phyloP scores from a whole-genome alignment of 345 rosid genomes.

The Citrus maxima region DNA sequence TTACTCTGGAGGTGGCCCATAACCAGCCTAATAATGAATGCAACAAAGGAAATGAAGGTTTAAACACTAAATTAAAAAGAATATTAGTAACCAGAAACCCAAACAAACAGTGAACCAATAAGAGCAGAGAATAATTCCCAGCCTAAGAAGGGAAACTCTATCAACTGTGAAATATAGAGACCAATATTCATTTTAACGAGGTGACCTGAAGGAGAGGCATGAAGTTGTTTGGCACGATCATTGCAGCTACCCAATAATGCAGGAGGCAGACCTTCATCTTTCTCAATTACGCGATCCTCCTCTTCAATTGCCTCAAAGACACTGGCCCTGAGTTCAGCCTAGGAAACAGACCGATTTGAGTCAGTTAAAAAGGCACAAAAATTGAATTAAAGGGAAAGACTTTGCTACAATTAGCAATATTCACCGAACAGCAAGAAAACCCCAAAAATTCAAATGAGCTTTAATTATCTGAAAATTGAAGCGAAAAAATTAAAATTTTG shows the following conservation, averaged over 20 bases:
- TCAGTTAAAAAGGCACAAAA: neutral
- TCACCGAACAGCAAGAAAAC: neutral
- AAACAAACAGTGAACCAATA: neutral
- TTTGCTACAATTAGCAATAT: neutral
- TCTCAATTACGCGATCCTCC: conserved; percentile 80
- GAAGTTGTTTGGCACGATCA: conserved; percentile 86
- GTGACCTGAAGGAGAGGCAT: conserved; percentile 91
- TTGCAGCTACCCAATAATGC: conserved; percentile 96
- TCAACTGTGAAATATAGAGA: neutral
- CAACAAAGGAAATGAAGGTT: neutral
- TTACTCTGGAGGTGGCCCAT: neutral
- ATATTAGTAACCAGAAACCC: neutral
- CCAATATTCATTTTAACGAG: conserved; percentile 2
- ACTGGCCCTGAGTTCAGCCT: conserved; percentile 98
- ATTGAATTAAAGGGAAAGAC: neutral
- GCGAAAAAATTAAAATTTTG: neutral
- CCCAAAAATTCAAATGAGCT: neutral
- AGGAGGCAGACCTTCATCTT: conserved; percentile 76
- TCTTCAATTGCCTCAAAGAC: conserved; percentile 98
- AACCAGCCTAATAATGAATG: neutral
- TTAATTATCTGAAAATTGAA: neutral
- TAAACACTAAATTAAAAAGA: neutral
- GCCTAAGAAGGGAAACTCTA: neutral
- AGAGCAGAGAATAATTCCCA: neutral
- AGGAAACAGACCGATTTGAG: conserved; percentile 4